phyloP scores from a whole-genome alignment of 305 asterid genomes.

The Petunia hybrid region DNA sequence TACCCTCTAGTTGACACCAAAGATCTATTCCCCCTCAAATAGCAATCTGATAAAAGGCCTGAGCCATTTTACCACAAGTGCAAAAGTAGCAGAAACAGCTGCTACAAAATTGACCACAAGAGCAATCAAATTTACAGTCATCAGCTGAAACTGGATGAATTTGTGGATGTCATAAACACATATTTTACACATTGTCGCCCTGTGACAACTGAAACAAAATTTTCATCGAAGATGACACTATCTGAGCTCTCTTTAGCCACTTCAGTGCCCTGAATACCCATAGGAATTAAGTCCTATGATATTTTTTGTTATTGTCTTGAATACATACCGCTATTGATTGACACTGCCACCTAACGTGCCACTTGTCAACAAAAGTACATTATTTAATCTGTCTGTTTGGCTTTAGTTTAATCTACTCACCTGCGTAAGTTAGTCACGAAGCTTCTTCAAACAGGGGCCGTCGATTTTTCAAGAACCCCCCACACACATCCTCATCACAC shows the following conservation, averaged over 20 bases:
- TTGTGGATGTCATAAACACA: constrained; percentile 36
- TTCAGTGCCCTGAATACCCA: constrained; percentile 44
- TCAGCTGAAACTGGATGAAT: constrained; percentile 40
- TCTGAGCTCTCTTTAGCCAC: constrained; percentile 41
- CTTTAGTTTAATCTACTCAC: neutral
- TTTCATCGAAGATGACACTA: constrained; percentile 36
- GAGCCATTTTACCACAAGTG: too few relatives aligned
- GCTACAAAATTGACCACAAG: constrained; percentile 33
- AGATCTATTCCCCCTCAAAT: too few relatives aligned
- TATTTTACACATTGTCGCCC: constrained; percentile 31
- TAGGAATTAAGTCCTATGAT: neutral
- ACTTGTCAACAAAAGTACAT: too few relatives aligned
- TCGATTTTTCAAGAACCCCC: neutral
- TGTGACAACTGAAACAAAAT: constrained; percentile 31
- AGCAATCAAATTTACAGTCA: constrained; percentile 36
- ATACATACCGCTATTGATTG: too few relatives aligned
- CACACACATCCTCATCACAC: too few relatives aligned
- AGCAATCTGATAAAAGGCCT: too few relatives aligned
- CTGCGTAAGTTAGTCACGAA: neutral
- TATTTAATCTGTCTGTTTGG: neutral
- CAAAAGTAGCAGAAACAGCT: constrained; percentile 1
- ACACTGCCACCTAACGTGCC: too few relatives aligned
- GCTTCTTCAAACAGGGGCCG: neutral
- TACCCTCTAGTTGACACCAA: too few relatives aligned
- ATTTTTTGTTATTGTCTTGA: too few relatives aligned